Base-by-base conservation (phyloP, 306 rosid genomes). In the Phaseolus lunatus region DNA sequence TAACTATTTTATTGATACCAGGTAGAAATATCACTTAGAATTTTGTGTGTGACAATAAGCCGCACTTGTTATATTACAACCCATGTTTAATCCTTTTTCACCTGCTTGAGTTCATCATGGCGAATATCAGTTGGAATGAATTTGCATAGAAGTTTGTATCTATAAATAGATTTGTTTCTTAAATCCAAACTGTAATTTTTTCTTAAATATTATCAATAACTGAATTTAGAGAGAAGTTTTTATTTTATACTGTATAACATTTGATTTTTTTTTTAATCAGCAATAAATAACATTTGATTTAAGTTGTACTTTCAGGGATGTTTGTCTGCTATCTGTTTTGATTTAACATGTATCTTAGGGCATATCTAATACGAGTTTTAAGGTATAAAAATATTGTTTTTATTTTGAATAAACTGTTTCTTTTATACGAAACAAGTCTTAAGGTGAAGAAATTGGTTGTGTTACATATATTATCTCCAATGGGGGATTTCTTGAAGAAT, bases 1-100 rank as follows among this genome's bases (percentile, higher is more conserved):
- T 94, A 75, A 87, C 97, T 81, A 84, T 95, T 59, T 81, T 87
- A 75, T 70, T 95, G 85, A 92, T 95, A 89, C 98, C 98, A 88
- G 98, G 98, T 95, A 86, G 41, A 33, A n/a, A 23, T 70, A 65
- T 41, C 33, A 26, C 54, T 65, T 54, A 35, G n/a, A 57, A 35
- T 72, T 70, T 0, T 12, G 49, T 9, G 49, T 56, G 47, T 47
- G 26, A 43, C 16, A 26, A 50, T 37, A 56, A 75, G 29, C 44
- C 54, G n/a, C 29, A 44, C 16, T 45, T 65, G 58, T 43, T 72
- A 24, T 31, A 14, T 77, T 71, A 41, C 35, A 5, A 16, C 14
- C 15, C 23, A 18, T 47, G 43, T 37, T 69, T 70, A 56, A 70
- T 85, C 57, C 69, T 54, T 39, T 77, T 80, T 66, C 35, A 37